phyloP scores from a whole-genome alignment of 495 filamentous ascomycete species.

The Penicillium salamii region DNA sequence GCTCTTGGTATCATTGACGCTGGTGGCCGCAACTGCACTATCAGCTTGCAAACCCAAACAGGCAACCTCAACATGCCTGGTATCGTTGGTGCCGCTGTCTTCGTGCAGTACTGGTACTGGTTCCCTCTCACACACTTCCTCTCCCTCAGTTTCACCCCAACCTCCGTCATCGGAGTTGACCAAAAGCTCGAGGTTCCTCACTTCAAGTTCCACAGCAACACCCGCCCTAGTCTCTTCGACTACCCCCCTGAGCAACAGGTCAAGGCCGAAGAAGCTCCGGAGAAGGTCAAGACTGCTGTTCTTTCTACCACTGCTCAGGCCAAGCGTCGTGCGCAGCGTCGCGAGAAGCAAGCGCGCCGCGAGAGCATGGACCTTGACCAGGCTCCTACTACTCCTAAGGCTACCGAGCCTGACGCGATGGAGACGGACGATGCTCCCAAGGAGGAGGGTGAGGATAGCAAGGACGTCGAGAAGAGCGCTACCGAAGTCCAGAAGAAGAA shows the following conservation, averaged over 20 bases:
- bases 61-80: slow-evolving; percentile 97
- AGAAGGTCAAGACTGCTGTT: slow-evolving; percentile 93
- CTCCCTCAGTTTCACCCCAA: slow-evolving; percentile 88
- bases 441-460: slow-evolving; percentile 54
- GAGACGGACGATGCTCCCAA: slow-evolving; percentile 75
- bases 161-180: slow-evolving; percentile 90
- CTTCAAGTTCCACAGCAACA: slow-evolving; percentile 94
- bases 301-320: slow-evolving; percentile 96
- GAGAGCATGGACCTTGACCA: slow-evolving; percentile 90
- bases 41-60: slow-evolving; percentile 94
- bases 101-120: slow-evolving; percentile 99
- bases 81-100: slow-evolving; percentile 96
- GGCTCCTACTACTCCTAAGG: slow-evolving; percentile 72
- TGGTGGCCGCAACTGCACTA: slow-evolving; percentile 96
- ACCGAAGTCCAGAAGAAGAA: slow-evolving; percentile 68
- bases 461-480: slow-evolving; percentile 63
- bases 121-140: slow-evolving; percentile 99
- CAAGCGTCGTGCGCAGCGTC: slow-evolving; percentile 80
- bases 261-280: slow-evolving; percentile 87
- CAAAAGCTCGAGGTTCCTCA: slow-evolving; percentile 90
- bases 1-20: slow-evolving; percentile 98
- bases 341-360: slow-evolving; percentile 66
- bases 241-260: slow-evolving; percentile 96
- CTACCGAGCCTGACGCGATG: slow-evolving; percentile 78
- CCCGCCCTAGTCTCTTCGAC: slow-evolving; percentile 92